phyloP scores from a whole-genome alignment of 805 yeast genomes.

The Spathaspora hagerdaliae region DNA sequence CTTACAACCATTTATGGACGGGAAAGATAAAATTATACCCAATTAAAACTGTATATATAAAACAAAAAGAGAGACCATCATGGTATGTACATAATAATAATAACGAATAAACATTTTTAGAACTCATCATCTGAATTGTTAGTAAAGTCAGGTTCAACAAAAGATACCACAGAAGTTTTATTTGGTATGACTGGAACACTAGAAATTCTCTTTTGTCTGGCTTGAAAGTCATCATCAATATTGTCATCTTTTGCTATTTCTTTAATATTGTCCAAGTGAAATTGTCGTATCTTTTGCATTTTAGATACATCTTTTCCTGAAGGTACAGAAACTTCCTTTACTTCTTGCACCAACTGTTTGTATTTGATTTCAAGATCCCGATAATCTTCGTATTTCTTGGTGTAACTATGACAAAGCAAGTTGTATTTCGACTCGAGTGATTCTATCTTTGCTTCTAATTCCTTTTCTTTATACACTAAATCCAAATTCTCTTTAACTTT shows the following conservation, averaged over 20 bases:
- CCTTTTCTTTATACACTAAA: not conserved
- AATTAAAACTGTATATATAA: not conserved
- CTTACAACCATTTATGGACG: constrained; percentile 71
- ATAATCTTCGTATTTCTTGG: constrained; percentile 20
- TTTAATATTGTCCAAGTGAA: constrained; percentile 7
- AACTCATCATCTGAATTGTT: constrained; percentile 8
- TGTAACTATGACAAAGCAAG: constrained; percentile 16
- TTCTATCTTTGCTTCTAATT: constrained; percentile 3
- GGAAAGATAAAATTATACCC: constrained; percentile 24
- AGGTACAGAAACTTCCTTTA: not conserved
- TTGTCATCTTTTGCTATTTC: constrained; percentile 1
- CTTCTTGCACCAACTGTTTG: constrained; percentile 13
- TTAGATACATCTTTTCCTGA: not conserved
- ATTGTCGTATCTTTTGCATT: constrained; percentile 8
- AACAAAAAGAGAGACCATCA: not conserved
- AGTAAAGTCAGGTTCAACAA: constrained; percentile 1
- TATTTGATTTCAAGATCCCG: constrained; percentile 18
- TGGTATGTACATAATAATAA: not conserved
- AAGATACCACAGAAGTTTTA: not conserved
- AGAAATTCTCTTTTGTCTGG: constrained; percentile 18
- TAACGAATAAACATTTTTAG: not conserved
- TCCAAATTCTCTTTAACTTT: not conserved
- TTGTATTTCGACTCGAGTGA: constrained; percentile 17
- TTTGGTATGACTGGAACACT: constrained; percentile 18
- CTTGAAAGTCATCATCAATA: not conserved